Evolutionary conservation across 352 stramenopile species (phyloP), one percentile per base, ranked within the genome.

Genomic region (Pythium guiyangense): DNA sequence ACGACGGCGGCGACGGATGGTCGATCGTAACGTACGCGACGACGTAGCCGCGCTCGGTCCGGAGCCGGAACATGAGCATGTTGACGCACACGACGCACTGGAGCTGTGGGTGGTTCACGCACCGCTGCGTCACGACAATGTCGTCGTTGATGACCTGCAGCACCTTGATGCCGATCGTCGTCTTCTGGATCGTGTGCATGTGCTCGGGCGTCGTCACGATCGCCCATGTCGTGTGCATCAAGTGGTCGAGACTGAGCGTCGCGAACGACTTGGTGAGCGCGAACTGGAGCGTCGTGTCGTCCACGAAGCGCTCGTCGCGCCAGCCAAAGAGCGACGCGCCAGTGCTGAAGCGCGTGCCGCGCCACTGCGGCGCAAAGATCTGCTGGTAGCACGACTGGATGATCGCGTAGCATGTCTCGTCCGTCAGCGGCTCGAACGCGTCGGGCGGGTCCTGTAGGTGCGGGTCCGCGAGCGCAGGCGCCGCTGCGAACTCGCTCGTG

Each of bases 121-220:
- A 74, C 26, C 71, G 71, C 59, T 78, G 69, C 6, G 75, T 45
- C 18, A 81, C 61, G 11, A 81, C 29, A 20, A 72, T 70, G 51
- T 81, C 71, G 10, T 81, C 67, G 54, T 78, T 81, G 51, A 81
- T 69, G 35, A 74, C 71, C 44, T 81, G 71, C 44, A 81, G 51
- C 37, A 76, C 61, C 54, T 78, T 74, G 40, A 81, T 54, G 26
- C 71, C 67, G 29, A 81, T 68, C 8, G 71, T 81, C 35, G 71
- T 73, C 52, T 73, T 70, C 62, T 81, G 71, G 49, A 81, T 76
- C 50, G 71, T 81, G 50, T 68, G 67, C 71, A 74, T 81, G 44
- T 81, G 71, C 46, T 78, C 55, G 37, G 71, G 67, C 9, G 64
- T 77, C n/a, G 71, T 81, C 34, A 78, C 69, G 27, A 81, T 81